Base-by-base conservation (phyloP, 2,329 filamentous ascomycete species). In the Fusarium humuli region DNA sequence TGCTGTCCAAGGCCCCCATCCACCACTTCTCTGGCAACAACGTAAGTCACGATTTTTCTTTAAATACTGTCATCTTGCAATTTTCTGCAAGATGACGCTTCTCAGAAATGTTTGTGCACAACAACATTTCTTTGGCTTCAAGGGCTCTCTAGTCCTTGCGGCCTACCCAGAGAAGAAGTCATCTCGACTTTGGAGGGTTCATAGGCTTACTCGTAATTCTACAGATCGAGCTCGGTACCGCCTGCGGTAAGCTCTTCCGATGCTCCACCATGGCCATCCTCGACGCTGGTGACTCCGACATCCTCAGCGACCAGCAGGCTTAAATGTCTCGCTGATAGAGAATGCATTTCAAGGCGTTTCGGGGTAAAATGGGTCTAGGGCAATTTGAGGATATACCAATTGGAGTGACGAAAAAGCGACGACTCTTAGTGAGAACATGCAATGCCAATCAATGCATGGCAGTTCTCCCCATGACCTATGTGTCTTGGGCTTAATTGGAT, bases 21-120 rank as follows among this genome's bases (percentile, higher is more conserved):
- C 95, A 98, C 89, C 96, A 99, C 89, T 98, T 98, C 87, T 89
- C 89, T 77, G 96, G 96, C 80, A 97, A 97, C 91, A 98, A 98
- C 90, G 95, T 98, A 91, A 92, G 95, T 94, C 66, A 68, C 65
- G 67, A 56, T 67, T 73, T 76, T 69, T 67, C 37, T 67, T 50
- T 25, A 41, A 47, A 40, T 50, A 65, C 22, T 30, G 49, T 59
- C 62, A 71, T 71, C 56, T 69, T 75, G 74, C 62, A 55, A 18
- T 14, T 20, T 11, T 20, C 60, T 71, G 57, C 57, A 73, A 71
- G 61, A 73, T 76, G 66, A 57, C 44, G 53, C 65, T 74, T 77
- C 72, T 74, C 70, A 57, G 70, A 69, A 67, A 61, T 69, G 67
- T 54, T 70, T 68, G 42, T 68, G 40, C 57, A 34, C n/a, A 44